phyloP scores from a whole-genome alignment of 139 green algal species.

The Edaphochlamys debaryana region DNA sequence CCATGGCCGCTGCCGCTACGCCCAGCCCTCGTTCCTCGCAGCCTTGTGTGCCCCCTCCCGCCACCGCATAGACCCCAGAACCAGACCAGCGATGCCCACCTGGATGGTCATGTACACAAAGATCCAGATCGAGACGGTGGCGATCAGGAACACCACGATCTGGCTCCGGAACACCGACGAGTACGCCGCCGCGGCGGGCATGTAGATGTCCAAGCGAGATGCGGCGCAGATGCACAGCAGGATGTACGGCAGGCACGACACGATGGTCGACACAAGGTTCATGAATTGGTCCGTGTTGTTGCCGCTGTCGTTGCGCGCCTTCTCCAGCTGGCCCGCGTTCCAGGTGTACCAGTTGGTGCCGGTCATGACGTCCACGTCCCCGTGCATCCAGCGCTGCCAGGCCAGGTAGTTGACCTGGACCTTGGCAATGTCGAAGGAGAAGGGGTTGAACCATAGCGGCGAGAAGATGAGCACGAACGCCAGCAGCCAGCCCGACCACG shows the following conservation, averaged over 20 bases:
- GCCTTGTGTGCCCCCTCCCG: no score
- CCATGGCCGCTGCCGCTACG: no score
- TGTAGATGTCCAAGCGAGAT: constrained; percentile 47
- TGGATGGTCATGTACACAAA: constrained; percentile 34
- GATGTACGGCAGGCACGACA: constrained; percentile 40
- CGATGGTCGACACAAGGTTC: constrained; percentile 38
- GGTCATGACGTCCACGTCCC: constrained; percentile 55
- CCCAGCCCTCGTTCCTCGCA: no score
- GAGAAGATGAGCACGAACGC: constrained; percentile 52
- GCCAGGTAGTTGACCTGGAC: constrained; percentile 48
- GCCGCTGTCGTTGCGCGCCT: constrained; percentile 58
- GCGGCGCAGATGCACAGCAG: constrained; percentile 42
- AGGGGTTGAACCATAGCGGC: constrained; percentile 66
- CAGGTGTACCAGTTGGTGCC: constrained; percentile 61
- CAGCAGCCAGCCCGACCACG: constrained; percentile 60
- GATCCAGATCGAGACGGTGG: constrained; percentile 37
- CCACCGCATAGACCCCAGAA: no score
- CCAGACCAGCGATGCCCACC: no score
- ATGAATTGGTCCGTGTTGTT: constrained; percentile 64
- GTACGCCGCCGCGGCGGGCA: neutral
- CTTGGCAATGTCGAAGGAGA: constrained; percentile 61
- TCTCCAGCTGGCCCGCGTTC: constrained; percentile 55
- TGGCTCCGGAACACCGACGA: constrained; percentile 28
- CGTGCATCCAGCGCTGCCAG: constrained; percentile 61
- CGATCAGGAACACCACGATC: constrained; percentile 53